Evolutionary conservation across 1,284 basidiomycete genomes (phyloP).

Genomic region (Ustilago bromivora): DNA sequence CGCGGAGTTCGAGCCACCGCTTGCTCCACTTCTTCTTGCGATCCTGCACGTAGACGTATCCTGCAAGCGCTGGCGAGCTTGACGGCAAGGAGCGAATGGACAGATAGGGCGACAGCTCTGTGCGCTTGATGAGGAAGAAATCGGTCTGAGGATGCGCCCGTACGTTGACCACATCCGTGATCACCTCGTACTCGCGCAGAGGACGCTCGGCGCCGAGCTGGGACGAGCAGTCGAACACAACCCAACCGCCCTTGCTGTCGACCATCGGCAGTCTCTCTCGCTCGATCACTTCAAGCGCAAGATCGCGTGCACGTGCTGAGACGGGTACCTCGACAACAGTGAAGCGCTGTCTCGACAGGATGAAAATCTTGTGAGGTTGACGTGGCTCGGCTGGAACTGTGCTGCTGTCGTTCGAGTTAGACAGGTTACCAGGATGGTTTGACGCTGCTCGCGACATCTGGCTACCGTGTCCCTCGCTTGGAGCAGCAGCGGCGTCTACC

Average conservation of each 20-base stretch:
- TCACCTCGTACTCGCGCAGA: slow-evolving; percentile 66
- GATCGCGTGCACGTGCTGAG: slow-evolving; percentile 56
- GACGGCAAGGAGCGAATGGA: slow-evolving; percentile 55
- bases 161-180: slow-evolving; percentile 56
- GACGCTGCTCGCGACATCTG: slow-evolving; percentile 22
- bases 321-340: slow-evolving; percentile 48
- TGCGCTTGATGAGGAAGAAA: slow-evolving; percentile 63
- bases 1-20: slow-evolving; percentile 68
- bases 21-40: slow-evolving; percentile 64
- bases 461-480: slow-evolving; percentile 8
- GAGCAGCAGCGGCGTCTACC: slow-evolving; percentile 3
- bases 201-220: slow-evolving; percentile 65
- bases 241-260: slow-evolving; percentile 61
- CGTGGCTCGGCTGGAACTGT: slow-evolving; percentile 8
- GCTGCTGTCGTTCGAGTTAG: slow-evolving; percentile 16
- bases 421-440: background rate
- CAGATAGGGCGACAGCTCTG: slow-evolving; percentile 60
- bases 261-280: slow-evolving; percentile 53
- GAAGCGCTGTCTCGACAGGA: slow-evolving; percentile 58
- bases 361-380: slow-evolving; percentile 54
- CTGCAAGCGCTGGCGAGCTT: slow-evolving; percentile 59
- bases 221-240: slow-evolving; percentile 61
- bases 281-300: slow-evolving; percentile 54
- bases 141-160: slow-evolving; percentile 49
- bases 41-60: slow-evolving; percentile 64